Evolutionary conservation across 2,329 filamentous ascomycete genomes (phyloP).

Genomic region (Monilinia laxa): DNA sequence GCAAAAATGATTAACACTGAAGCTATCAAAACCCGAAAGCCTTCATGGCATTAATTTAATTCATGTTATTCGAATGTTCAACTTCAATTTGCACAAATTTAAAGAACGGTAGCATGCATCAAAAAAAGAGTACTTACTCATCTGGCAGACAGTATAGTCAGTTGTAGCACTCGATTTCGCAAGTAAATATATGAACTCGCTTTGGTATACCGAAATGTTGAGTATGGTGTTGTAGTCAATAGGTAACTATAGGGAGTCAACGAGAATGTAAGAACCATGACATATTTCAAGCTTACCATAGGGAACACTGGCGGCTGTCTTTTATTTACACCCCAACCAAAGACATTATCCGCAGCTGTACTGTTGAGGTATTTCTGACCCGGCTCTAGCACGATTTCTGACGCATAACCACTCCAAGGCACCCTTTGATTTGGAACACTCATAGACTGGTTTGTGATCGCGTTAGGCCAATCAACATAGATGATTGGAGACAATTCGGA

Average conservation of each 20-base stretch:
- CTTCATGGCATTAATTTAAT: neutral
- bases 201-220: constrained; percentile 50
- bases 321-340: constrained; percentile 59
- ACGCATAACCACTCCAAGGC: constrained; percentile 43
- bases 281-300: constrained; percentile 40
- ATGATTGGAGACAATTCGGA: constrained; percentile 63
- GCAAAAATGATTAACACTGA: neutral
- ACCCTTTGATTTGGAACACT: constrained; percentile 41
- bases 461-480: constrained; percentile 59
- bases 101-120: neutral
- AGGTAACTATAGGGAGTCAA: constrained; percentile 48
- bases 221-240: constrained; percentile 64
- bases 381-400: constrained; percentile 42
- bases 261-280: neutral
- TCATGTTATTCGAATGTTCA: neutral
- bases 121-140: constrained; percentile 40
- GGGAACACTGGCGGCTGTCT: constrained; percentile 55
- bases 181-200: constrained; percentile 65
- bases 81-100: too few relatives aligned
- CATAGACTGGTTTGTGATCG: constrained; percentile 38
- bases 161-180: constrained; percentile 47
- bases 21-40: neutral
- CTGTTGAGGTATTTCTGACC: constrained; percentile 50
- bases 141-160: constrained; percentile 66
- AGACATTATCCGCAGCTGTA: constrained; percentile 67